Evolutionary conservation across 1,284 basidiomycete species (phyloP).

Genomic region (Kalmanozyma brasiliensis): DNA sequence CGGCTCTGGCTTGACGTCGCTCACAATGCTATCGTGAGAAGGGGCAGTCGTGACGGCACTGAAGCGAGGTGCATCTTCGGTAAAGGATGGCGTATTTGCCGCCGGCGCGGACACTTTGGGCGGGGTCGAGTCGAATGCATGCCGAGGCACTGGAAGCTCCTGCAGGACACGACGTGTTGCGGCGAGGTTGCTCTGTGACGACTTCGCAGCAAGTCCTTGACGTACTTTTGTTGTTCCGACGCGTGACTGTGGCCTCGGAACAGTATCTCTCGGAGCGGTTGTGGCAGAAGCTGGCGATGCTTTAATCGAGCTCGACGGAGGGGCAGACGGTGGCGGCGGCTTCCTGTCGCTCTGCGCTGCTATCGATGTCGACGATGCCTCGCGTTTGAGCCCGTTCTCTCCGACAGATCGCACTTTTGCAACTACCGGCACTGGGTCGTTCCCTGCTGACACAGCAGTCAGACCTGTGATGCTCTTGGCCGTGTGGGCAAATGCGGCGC

Average conservation of each 20-base stretch:
- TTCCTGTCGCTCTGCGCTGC: constrained; percentile 9
- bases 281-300: constrained; percentile 5
- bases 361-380: neutral
- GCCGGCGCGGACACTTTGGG: neutral
- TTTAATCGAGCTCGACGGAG: constrained; percentile 11
- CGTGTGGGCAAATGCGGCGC: neutral
- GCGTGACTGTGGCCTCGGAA: neutral
- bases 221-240: neutral
- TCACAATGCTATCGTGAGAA: neutral
- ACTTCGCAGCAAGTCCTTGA: constrained; percentile 4
- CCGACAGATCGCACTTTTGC: neutral
- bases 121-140: constrained; percentile 9
- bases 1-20: constrained; percentile 15
- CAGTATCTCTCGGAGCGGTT: neutral
- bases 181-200: constrained; percentile 16
- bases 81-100: neutral
- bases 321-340: constrained; percentile 19
- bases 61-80: neutral
- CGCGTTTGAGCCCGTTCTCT: neutral
- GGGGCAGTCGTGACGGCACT: neutral
- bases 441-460: neutral
- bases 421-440: neutral
- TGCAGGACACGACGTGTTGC: constrained; percentile 29
- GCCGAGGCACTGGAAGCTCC: constrained; percentile 28
- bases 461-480: too few species aligned